Base-by-base conservation (phyloP, 1,284 basidiomycete genomes). In the Leccinum fallax region DNA sequence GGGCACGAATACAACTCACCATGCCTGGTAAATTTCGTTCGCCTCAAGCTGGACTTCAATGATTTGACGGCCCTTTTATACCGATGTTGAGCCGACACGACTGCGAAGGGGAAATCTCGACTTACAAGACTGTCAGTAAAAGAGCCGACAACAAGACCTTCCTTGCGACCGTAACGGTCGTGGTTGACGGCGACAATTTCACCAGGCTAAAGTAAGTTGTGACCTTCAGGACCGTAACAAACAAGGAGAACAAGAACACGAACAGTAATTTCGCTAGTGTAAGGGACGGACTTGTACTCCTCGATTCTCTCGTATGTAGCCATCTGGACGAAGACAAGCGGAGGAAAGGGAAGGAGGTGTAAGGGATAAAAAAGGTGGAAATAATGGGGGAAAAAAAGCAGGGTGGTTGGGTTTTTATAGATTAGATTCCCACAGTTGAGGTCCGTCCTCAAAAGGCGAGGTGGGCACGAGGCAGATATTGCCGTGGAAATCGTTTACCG, bases 161-260 rank as follows among this genome's bases (percentile, higher is more conserved):
- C 90, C 71, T 81, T 84, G 66, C 83, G 80, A 67, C 86, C 86
- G 66, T 82, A 81, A 43, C 75, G 57, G 54, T 84, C 84, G 69
- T 90, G 83, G 69, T 86, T 82, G 70, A 93, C 87, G 57, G 88
- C 80, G 74, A 93, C 90, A 70, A 93, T 83, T 75, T 93, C 90
- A 67, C 91, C 92, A 59, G 88, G 83, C 88, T 90, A 69, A 32
- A 58, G 55, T 11, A 49, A 24, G 51, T 53, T 15, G 32, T 46
- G 2, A 55, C 15, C 13, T 32, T 67, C 10, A 65, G 46, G 30
- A 48, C 54, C 15, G 51, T 11, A 24, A 10, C 24, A 13, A 11
- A 55, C 19, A 49, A 64, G 30, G 30, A 46, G 60, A 30, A 48
- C 28, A 30, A 57, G 19, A 51, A 2, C 40, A 72, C 78, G 43